Percentiles rank a stretch among this genome's conserved stretches.
phyloP scores from a whole-genome alignment of 2,329 filamentous ascomycete genomes.

The Aspergillus novoparasiticus region DNA sequence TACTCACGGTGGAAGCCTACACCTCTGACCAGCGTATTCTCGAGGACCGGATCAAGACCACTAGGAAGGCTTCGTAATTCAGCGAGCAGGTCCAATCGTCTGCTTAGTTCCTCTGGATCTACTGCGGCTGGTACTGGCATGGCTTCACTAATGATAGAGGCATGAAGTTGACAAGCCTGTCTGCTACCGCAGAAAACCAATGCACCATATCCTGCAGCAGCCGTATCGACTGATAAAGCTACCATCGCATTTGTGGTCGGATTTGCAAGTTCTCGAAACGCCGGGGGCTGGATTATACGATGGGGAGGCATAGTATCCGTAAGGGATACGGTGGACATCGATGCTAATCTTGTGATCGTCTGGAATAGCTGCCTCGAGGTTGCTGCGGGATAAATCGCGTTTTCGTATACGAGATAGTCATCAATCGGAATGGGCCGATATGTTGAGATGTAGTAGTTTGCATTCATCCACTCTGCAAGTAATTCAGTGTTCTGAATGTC shows the following conservation, averaged over 20 bases:
- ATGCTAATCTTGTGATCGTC: slow-evolving; percentile 56
- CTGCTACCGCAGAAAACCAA: slow-evolving; percentile 75
- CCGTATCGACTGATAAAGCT: slow-evolving; percentile 69
- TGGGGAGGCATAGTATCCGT: slow-evolving; percentile 39
- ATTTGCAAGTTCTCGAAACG: slow-evolving; percentile 64
- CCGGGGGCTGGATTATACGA: slow-evolving; percentile 57
- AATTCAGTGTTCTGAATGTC: slow-evolving; percentile 66
- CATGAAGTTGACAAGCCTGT: slow-evolving; percentile 67
- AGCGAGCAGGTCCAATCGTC: slow-evolving; percentile 64
- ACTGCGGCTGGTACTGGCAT: slow-evolving; percentile 58
- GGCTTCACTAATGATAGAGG: slow-evolving; percentile 67
- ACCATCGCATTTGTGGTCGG: slow-evolving; percentile 71
- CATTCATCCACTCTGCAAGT: slow-evolving; percentile 70
- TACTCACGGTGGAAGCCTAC: slow-evolving; percentile 73
- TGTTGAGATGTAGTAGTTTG: slow-evolving; percentile 70
- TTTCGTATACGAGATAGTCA: slow-evolving; percentile 73
- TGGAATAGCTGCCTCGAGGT: slow-evolving; percentile 62
- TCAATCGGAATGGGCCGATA: slow-evolving; percentile 76
- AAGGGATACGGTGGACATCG: slow-evolving; percentile 29
- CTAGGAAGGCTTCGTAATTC: slow-evolving; percentile 67
- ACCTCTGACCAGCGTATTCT: slow-evolving; percentile 65
- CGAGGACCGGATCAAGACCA: slow-evolving; percentile 67
- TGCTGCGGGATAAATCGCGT: slow-evolving; percentile 65
- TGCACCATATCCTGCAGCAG: slow-evolving; percentile 67
- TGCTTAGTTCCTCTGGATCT: slow-evolving; percentile 55